phyloP scores from a whole-genome alignment of 768 basidiomycete genomes.

The Mycena latifolia region DNA sequence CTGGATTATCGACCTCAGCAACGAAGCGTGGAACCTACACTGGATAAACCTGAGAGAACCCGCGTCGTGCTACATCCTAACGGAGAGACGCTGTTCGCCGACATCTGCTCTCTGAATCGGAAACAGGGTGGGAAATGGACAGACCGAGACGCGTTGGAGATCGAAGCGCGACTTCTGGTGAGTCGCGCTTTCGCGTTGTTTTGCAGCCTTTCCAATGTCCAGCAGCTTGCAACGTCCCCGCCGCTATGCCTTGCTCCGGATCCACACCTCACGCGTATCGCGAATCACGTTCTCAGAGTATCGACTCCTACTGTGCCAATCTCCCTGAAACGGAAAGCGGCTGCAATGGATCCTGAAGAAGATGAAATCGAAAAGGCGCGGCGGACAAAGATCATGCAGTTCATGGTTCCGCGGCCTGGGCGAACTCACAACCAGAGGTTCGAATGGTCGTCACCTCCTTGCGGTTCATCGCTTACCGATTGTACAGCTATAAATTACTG shows the following conservation, averaged over 20 bases:
- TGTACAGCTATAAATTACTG: conserved; percentile 67
- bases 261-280: conserved; percentile 80
- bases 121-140: conserved; percentile 71
- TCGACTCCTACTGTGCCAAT: conserved; percentile 80
- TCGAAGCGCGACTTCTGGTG: conserved; percentile 83
- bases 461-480: conserved; percentile 7
- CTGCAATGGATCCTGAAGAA: conserved; percentile 77
- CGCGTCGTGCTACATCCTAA: conserved; percentile 85
- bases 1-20: conserved; percentile 76
- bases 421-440: conserved; percentile 67
- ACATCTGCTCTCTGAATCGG: conserved; percentile 78
- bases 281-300: conserved; percentile 78
- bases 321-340: conserved; percentile 83
- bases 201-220: conserved; percentile 22
- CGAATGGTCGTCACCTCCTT: conserved; percentile 25
- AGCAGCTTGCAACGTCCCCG: conserved; percentile 77
- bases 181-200: conserved; percentile 41
- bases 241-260: conserved; percentile 87
- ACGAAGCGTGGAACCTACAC: conserved; percentile 65
- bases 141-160: conserved; percentile 77
- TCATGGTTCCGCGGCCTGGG: conserved; percentile 75
- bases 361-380: conserved; percentile 82
- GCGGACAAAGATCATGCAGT: conserved; percentile 80
- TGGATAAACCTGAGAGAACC: conserved; percentile 70
- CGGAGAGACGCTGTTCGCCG: conserved; percentile 82